Evolutionary conservation across 2,329 filamentous ascomycete genomes (phyloP), one percentile per base, ranked within the genome.

Genomic region (Beauveria asiatica): DNA sequence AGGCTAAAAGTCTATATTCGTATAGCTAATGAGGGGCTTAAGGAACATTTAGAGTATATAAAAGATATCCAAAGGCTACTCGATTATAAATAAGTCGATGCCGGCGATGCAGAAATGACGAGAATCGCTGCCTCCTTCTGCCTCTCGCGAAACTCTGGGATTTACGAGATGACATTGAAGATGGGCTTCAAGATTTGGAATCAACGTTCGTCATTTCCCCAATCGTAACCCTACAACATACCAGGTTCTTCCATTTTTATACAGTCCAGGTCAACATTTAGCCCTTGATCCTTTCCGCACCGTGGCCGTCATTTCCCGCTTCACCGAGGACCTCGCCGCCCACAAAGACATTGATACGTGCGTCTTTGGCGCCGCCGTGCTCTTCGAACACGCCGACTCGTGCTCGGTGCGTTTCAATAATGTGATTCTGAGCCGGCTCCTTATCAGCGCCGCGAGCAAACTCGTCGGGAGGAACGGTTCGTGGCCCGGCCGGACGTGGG

Each of bases 331-430:
- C 53, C 53, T 56, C n/a, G 42, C 53, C 42, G 42, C 53, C 13
- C 48, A 42, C 53, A 56, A 56, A 30, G 53, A 46, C 42, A 48
- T 48, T 48, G 48, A 56, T 42, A 56, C 53, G 53, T 27, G 42
- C 53, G 62, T 59, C n/a, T 63, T 64, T 33, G 61, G 56, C 53
- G 61, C 63, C 45, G 17, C 30, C 5, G 53, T 63, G 11, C 39
- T 61, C 46, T 59, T 60, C 50, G 59, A 64, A 33, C 59, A 63
- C 50, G 48, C 52, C 19, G 63, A 63, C 39, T 60, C 57, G 25
- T 64, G 63, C 59, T 53, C 56, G 51, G 59, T 64, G 27, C 52
- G 61, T 27, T 62, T 63, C 61, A 63, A 62, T 53, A 57, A 57
- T 9, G 59, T 49, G 48, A 44, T 63, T 23, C 23, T 60, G 30